Base-by-base conservation (phyloP, 441 rosid species). In the Adansonia madagascariensis region DNA sequence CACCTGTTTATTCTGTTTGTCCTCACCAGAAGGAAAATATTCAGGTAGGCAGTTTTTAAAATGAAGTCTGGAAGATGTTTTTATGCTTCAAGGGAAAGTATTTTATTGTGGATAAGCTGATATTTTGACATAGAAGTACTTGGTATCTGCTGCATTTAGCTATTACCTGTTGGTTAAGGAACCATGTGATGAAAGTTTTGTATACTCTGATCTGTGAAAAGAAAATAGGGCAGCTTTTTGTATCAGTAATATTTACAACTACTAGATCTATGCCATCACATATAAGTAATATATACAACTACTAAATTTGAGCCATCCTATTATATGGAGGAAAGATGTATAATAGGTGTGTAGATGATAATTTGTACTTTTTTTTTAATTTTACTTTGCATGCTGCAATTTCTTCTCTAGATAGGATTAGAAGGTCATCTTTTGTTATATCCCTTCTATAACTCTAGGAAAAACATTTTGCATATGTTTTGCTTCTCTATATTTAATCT, bases 21-120 rank as follows among this genome's bases (percentile, higher is more conserved):
- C 87, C 87, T 55, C 85, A 85, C 74, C 84, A 85, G 47, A 85
- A 85, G 82, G 87, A 85, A 70, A 85, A 80, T 74, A 85, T 85
- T 80, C 87, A 82, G 81, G 87, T 85, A 71, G 61, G 64, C 18
- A 5, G 18, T 5, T 60, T 22, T 11, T 60, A 60, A 20, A 43
- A 22, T 35, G 10, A 61, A 53, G 53, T 46, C 43, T 52, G 47
- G 35, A 52, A 49, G 35, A 27, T 62, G 18, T 35, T 59, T 31
- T 59, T 31, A 11, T 60, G 12, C 41, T 43, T 35, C 53, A 44
- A 31, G 22, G 20, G 24, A 50, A 64, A 35, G 18, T 46, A 11
- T 49, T n/a, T 66, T 17, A 18, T 43, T 43, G 52, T 66, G 71
- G 61, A 43, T 43, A 43, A 43, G 71, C 73, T 22, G 39, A 68